A percentile compares a stretch with the other conserved stretches of the same genome.
These are phyloP conservation scores for Perilla frutescens DNA, from an alignment of 257 asterid genomes.

Conservation along the genomic window DNA sequence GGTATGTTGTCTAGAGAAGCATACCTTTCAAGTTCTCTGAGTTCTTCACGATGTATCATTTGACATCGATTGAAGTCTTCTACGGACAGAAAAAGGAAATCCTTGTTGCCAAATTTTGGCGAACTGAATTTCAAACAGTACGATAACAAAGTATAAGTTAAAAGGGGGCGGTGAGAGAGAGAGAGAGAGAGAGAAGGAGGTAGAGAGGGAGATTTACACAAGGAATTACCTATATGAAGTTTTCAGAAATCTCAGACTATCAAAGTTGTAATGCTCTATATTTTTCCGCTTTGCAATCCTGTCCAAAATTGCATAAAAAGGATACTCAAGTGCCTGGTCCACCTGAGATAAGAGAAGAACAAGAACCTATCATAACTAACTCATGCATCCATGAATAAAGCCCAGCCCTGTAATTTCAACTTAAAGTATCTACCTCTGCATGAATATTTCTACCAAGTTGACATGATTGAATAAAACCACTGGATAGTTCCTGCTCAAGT, in stretches of 20 bases:
- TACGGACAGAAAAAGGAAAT: constrained; percentile 63
- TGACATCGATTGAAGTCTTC: constrained; percentile 85
- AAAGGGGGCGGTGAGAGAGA: neutral
- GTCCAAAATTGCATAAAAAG: constrained; percentile 66
- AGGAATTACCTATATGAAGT: constrained; percentile 70
- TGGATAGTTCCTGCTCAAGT: constrained; percentile 54
- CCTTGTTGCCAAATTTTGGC: constrained; percentile 68
- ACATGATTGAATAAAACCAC: constrained; percentile 40
- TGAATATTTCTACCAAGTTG: constrained; percentile 46
- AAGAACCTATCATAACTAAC: constrained; percentile 30
- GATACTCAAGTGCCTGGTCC: constrained; percentile 58
- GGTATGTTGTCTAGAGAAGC: constrained; percentile 9
- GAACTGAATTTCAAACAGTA: constrained; percentile 53
- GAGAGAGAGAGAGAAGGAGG: neutral
- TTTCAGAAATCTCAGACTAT: constrained; percentile 66
- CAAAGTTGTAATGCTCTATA: constrained; percentile 62
- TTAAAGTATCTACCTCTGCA: constrained; percentile 59
- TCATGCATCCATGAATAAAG: constrained; percentile 12
- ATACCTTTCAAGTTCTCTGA: constrained; percentile 77
- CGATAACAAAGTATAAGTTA: constrained; percentile 23
- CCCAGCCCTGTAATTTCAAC: constrained; percentile 3
- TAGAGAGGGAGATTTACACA: neutral
- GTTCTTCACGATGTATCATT: constrained; percentile 64
- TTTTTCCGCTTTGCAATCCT: constrained; percentile 62
- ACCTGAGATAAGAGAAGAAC: constrained; percentile 55